Evolutionary conservation across 768 basidiomycete species (phyloP).

Genomic region (Termitomyces sp.): DNA sequence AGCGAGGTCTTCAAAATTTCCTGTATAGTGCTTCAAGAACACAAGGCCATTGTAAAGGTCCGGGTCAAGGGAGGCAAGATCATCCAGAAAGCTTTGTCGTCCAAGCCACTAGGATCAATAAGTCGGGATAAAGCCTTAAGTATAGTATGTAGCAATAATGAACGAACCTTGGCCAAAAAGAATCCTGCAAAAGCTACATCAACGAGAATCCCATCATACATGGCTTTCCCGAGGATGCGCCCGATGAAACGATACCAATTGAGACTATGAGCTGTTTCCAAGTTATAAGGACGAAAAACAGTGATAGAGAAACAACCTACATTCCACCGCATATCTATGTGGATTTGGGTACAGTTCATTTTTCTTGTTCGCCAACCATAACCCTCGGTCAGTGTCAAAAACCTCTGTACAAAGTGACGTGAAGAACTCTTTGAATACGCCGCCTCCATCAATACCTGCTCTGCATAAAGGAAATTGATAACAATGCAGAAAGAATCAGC

Average conservation of each 20-base stretch:
- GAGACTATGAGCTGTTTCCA: slow-evolving; percentile 63
- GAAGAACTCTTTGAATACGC: slow-evolving; percentile 97
- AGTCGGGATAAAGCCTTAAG: background rate
- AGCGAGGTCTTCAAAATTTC: slow-evolving; percentile 82
- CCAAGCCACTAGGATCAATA: slow-evolving; percentile 69
- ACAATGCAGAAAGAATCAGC: background rate
- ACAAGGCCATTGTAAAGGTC: slow-evolving; percentile 91
- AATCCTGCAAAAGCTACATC: slow-evolving; percentile 95
- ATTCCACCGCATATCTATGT: slow-evolving; percentile 84
- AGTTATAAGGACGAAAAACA: background rate
- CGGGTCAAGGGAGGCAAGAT: slow-evolving; percentile 85
- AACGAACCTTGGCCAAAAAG: slow-evolving; percentile 78
- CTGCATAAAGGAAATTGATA: slow-evolving; percentile 27
- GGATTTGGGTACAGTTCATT: slow-evolving; percentile 96
- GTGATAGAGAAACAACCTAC: slow-evolving; percentile 36
- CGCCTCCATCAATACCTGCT: slow-evolving; percentile 93
- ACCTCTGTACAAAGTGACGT: slow-evolving; percentile 91
- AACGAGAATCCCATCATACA: slow-evolving; percentile 94
- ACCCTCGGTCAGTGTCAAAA: slow-evolving; percentile 89
- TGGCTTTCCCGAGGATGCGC: slow-evolving; percentile 88
- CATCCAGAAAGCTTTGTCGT: slow-evolving; percentile 88
- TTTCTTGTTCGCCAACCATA: slow-evolving; percentile 89
- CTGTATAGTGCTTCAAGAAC: slow-evolving; percentile 88
- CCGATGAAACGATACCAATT: slow-evolving; percentile 95
- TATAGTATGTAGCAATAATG: slow-evolving; percentile 3